A percentile compares a stretch with the other conserved stretches of the same genome.
phyloP scores from a whole-genome alignment of 768 basidiomycete genomes.

The Podaxis sp. region DNA sequence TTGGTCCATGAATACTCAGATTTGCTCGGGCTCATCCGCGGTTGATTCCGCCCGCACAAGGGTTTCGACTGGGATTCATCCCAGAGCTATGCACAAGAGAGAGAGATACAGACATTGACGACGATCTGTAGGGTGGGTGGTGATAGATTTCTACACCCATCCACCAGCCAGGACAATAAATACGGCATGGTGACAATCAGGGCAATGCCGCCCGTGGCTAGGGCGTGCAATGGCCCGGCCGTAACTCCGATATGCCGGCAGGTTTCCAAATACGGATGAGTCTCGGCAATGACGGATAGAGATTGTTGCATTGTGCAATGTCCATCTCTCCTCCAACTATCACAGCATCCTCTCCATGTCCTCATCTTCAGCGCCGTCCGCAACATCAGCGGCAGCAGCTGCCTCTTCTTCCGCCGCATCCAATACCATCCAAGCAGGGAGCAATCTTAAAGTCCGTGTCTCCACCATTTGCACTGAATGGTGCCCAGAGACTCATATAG shows the following conservation, averaged over 20 bases:
- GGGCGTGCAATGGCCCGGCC: background rate
- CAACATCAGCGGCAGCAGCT: slow-evolving; percentile 29
- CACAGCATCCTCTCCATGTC: slow-evolving; percentile 1
- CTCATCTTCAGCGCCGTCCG: slow-evolving; percentile 27
- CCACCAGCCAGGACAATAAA: background rate
- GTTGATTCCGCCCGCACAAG: too few species aligned
- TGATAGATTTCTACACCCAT: too few species aligned
- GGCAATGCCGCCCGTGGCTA: background rate
- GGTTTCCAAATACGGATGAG: background rate
- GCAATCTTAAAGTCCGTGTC: slow-evolving; percentile 48
- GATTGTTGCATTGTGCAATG: background rate
- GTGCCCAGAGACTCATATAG: background rate
- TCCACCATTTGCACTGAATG: background rate
- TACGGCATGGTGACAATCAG: background rate
- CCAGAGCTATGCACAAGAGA: too few species aligned
- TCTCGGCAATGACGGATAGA: background rate
- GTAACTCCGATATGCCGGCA: background rate
- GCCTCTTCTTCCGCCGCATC: slow-evolving; percentile 35
- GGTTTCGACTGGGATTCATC: too few species aligned
- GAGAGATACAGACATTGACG: too few species aligned
- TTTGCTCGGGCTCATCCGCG: too few species aligned
- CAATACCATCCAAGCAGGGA: slow-evolving; percentile 29
- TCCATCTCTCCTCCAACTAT: background rate
- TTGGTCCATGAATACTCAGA: too few species aligned
- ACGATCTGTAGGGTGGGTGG: too few species aligned